Evolutionary conservation across 169 alveolate species (phyloP).

Genomic region (Neospora caninum): DNA sequence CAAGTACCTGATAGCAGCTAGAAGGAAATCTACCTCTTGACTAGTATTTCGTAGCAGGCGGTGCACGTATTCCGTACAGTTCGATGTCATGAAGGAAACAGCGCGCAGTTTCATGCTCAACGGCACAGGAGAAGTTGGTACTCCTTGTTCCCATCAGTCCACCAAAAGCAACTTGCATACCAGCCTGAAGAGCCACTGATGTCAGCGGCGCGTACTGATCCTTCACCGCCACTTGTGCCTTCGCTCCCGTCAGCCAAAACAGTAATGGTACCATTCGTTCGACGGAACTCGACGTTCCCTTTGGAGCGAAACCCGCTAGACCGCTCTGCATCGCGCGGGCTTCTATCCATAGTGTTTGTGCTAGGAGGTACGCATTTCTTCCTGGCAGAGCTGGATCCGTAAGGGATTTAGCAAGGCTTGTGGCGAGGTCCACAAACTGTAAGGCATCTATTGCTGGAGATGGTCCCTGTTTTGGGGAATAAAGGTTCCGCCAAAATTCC

Average conservation of each 20-base stretch:
- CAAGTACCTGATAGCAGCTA: no score
- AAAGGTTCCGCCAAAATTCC: neutral
- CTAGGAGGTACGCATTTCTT: neutral
- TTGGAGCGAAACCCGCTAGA: neutral
- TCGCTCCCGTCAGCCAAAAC: neutral
- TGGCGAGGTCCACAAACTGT: neutral
- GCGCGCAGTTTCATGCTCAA: no score
- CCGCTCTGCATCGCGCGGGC: conserved; percentile 29
- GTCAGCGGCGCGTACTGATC: conserved; percentile 39
- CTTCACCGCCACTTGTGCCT: neutral
- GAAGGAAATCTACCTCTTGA: no score
- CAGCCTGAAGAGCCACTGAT: conserved; percentile 12
- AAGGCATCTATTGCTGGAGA: conserved; percentile 17
- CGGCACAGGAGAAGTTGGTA: no score
- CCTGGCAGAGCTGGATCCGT: neutral
- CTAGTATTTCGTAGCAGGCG: no score
- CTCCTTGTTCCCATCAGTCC: no score
- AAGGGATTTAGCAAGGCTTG: neutral
- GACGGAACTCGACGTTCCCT: neutral
- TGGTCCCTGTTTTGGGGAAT: neutral
- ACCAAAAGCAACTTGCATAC: neutral
- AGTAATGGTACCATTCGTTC: neutral
- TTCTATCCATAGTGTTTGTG: conserved; percentile 18
- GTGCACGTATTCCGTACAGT: no score
- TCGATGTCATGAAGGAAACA: no score